These are phyloP conservation scores for Scheffersomyces insectosa DNA, from an alignment of 1,139 yeast species.

Conservation along the genomic window DNA sequence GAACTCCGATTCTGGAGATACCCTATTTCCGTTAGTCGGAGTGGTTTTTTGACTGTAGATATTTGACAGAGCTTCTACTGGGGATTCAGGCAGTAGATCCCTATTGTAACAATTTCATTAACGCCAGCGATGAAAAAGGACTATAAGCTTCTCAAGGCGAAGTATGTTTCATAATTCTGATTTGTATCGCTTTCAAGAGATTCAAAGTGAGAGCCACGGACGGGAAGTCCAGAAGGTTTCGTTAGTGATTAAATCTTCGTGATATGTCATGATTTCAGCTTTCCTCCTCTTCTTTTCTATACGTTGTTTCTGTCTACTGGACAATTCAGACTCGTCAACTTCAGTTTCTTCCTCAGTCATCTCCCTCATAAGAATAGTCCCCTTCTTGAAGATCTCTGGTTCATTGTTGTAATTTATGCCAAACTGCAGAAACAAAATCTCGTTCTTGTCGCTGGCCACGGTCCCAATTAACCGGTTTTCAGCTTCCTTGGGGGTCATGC, in stretches of 20 bases:
- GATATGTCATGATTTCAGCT: slow-evolving; percentile 45
- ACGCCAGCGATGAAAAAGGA: too few species aligned
- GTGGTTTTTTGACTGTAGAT: too few species aligned
- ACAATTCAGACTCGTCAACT: slow-evolving; percentile 18
- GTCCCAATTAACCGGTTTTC: slow-evolving; percentile 76
- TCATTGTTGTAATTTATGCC: slow-evolving; percentile 90
- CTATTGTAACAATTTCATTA: too few species aligned
- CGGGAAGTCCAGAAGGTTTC: slow-evolving; percentile 52
- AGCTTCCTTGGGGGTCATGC: slow-evolving; percentile 71
- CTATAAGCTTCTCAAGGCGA: too few species aligned
- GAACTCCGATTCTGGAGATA: too few species aligned
- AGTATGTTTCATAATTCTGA: too few species aligned
- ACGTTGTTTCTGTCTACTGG: slow-evolving; percentile 53
- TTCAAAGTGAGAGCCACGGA: slow-evolving; percentile 27
- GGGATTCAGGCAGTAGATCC: too few species aligned
- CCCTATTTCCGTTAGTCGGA: too few species aligned
- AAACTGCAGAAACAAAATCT: slow-evolving; percentile 72
- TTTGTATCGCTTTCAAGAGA: too few species aligned
- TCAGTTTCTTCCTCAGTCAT: slow-evolving; percentile 15
- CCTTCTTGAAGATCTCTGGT: slow-evolving; percentile 84
- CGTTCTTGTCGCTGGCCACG: slow-evolving; percentile 80
- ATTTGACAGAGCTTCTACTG: too few species aligned
- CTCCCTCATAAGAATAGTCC: slow-evolving; percentile 70
- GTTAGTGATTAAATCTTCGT: slow-evolving; percentile 59
- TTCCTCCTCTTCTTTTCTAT: slow-evolving; percentile 49